A percentile compares a stretch with the other conserved stretches of the same genome.
These are phyloP conservation scores for Cystoderma amianthinum DNA, from an alignment of 768 basidiomycete genomes.

Conservation along the genomic window DNA sequence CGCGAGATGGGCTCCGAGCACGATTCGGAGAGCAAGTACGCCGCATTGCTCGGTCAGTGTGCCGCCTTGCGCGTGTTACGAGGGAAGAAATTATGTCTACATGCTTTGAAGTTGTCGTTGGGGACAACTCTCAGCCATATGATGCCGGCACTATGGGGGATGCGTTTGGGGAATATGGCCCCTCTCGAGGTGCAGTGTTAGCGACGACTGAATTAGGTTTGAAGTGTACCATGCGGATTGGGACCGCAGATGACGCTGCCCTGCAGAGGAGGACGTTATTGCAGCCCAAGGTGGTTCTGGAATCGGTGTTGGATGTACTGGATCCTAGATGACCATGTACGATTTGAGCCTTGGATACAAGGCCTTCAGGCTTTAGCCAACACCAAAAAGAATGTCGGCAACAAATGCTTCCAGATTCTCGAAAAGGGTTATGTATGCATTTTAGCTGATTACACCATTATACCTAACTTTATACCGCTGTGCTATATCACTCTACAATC, in stretches of 20 bases:
- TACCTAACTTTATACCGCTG: not conserved
- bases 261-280: constrained; percentile 57
- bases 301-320: constrained; percentile 51
- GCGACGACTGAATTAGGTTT: constrained; percentile 71
- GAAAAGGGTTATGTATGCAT: no score
- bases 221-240: constrained; percentile 51
- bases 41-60: constrained; percentile 58
- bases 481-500: not conserved
- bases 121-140: constrained; percentile 40
- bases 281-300: constrained; percentile 70
- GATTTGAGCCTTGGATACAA: not conserved
- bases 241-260: constrained; percentile 25
- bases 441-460: no score
- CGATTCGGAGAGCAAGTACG: constrained; percentile 41
- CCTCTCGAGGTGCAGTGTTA: constrained; percentile 44
- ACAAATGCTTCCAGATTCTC: no score
- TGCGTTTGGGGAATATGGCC: constrained; percentile 54
- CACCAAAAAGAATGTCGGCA: no score
- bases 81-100: constrained; percentile 76
- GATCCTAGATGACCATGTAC: constrained; percentile 14
- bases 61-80: constrained; percentile 54
- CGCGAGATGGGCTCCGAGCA: constrained; percentile 17
- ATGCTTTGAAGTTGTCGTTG: constrained; percentile 62
- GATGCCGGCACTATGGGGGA: constrained; percentile 44
- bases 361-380: not conserved